These are phyloP conservation scores for Fonsecaea nubica DNA, from an alignment of 2,329 filamentous ascomycete species.

Conservation along the genomic window DNA sequence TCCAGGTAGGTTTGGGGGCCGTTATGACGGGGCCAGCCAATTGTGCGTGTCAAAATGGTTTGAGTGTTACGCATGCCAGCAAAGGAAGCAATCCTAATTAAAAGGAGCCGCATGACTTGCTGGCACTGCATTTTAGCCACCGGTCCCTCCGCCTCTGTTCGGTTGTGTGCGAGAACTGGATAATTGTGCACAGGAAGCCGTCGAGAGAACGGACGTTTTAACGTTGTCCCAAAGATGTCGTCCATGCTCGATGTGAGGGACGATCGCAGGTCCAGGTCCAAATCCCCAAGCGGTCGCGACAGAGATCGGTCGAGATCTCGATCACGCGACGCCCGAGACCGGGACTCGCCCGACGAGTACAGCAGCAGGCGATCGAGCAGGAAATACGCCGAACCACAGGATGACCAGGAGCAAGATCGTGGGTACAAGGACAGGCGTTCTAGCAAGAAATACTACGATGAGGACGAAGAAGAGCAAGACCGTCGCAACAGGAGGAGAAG, in stretches of 20 bases:
- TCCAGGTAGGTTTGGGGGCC: constrained; percentile 30
- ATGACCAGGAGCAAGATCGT: constrained; percentile 37
- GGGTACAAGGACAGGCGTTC: constrained; percentile 32
- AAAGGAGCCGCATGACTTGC: constrained; percentile 22
- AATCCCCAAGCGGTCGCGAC: constrained; percentile 50
- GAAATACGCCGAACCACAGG: constrained; percentile 43
- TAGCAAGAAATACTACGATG: constrained; percentile 43
- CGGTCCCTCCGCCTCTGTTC: constrained; percentile 9
- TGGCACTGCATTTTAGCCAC: constrained; percentile 15
- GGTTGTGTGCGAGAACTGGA: background rate
- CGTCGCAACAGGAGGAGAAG: constrained; percentile 36
- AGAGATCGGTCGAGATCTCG: constrained; percentile 50
- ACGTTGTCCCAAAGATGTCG: constrained; percentile 21
- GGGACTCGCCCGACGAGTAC: constrained; percentile 43
- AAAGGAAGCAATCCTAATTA: constrained; percentile 16
- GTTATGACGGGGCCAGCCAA: constrained; percentile 22
- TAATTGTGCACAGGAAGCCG: constrained; percentile 5
- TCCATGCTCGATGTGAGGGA: constrained; percentile 38
- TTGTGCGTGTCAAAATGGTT: constrained; percentile 18
- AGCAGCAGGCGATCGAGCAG: constrained; percentile 29
- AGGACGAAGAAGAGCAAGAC: constrained; percentile 42
- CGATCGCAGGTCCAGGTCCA: constrained; percentile 50
- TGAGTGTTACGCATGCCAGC: constrained; percentile 10
- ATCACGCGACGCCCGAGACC: constrained; percentile 50
- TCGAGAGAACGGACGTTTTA: background rate